phyloP scores from a whole-genome alignment of 306 rosid genomes.

The Fragaria nilgerrensis region DNA sequence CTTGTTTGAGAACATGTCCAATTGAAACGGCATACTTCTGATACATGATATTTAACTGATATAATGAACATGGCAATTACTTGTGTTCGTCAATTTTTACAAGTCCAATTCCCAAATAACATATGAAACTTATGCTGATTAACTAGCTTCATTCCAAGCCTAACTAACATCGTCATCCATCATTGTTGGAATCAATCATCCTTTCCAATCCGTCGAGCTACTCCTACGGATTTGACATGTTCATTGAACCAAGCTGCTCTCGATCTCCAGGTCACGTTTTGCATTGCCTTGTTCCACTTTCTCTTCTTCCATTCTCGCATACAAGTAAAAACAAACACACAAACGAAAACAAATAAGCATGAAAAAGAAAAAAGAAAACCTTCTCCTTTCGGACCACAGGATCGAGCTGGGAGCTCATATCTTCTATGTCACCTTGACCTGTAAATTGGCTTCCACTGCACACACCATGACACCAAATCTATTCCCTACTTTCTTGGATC shows the following conservation, averaged over 20 bases:
- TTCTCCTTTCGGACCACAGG: conserved; percentile 19
- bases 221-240: neutral
- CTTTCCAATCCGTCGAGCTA: neutral
- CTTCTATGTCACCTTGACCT: conserved; percentile 25
- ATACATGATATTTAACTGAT: too few species aligned
- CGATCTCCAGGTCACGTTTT: neutral
- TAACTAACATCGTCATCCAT: neutral
- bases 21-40: neutral
- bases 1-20: neutral
- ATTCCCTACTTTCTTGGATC: neutral
- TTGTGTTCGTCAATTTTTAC: neutral
- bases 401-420: neutral
- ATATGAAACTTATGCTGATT: neutral
- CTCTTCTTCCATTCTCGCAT: neutral
- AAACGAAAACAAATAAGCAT: neutral
- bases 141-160: neutral
- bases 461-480: neutral
- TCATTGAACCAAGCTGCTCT: conserved; percentile 5
- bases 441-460: neutral
- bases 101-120: neutral
- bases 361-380: neutral
- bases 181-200: neutral
- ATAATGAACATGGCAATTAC: neutral
- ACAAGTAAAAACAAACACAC: neutral
- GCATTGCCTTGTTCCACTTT: conserved; percentile 17